phyloP scores from a whole-genome alignment of 2,329 filamentous ascomycete genomes.

The Diaporthe amygdali region DNA sequence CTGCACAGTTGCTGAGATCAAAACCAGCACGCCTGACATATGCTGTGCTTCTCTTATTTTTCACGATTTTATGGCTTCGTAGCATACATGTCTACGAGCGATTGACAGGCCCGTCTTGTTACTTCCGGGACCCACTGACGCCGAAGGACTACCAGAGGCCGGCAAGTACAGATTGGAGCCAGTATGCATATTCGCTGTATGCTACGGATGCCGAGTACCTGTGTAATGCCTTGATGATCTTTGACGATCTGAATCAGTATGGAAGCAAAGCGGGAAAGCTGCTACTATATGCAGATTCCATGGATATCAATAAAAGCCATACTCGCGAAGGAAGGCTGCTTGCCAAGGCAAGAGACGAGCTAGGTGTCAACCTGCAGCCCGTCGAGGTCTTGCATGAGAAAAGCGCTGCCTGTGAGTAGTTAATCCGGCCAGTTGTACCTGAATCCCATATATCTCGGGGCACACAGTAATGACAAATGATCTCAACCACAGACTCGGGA shows the following conservation, averaged over 20 bases:
- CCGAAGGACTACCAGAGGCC: not conserved
- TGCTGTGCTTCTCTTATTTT: not conserved
- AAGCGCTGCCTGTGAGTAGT: conserved; percentile 6
- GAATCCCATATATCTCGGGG: not conserved
- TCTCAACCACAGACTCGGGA: not conserved
- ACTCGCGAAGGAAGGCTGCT: conserved; percentile 9
- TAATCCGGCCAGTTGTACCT: accelerated
- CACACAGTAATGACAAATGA: not conserved
- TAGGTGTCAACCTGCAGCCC: conserved; percentile 12
- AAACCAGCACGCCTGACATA: conserved; percentile 5
- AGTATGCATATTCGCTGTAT: conserved; percentile 14
- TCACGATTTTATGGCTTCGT: not conserved
- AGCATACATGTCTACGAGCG: not conserved
- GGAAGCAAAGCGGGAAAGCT: conserved; percentile 5
- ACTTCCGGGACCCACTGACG: conserved; percentile 3
- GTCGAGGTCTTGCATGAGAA: conserved; percentile 10
- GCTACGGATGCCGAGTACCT: conserved; percentile 1
- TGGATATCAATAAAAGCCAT: not conserved
- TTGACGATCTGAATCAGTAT: not conserved
- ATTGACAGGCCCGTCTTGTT: conserved; percentile 11
- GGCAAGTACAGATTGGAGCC: not conserved
- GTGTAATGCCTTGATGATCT: conserved; percentile 14
- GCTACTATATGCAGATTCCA: not conserved
- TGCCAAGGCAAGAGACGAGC: conserved; percentile 5
- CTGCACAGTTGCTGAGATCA: conserved; percentile 6